Percentiles rank a stretch among this genome's conserved stretches.
Evolutionary conservation across 768 basidiomycete genomes (phyloP).

Genomic region (Mrakia blollopis): DNA sequence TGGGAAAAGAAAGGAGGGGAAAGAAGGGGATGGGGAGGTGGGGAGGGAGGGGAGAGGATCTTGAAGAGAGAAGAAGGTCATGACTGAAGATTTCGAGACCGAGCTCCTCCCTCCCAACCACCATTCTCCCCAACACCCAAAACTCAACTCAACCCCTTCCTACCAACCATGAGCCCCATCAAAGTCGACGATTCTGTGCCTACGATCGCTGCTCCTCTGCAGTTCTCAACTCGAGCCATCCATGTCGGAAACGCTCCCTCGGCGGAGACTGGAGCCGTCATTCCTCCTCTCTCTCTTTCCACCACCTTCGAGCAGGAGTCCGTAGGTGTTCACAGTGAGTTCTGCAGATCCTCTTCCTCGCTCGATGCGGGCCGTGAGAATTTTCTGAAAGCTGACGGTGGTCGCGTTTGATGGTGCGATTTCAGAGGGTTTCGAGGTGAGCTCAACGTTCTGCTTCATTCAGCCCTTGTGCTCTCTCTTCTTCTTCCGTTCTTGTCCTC

Average conservation of each 20-base stretch:
- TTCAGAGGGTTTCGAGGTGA: slow-evolving; percentile 1
- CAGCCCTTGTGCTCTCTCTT: no score
- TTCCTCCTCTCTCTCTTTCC: slow-evolving; percentile 78
- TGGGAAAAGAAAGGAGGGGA: not conserved
- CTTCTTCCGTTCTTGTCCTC: not conserved
- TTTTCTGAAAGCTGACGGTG: not conserved
- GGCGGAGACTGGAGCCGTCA: slow-evolving; percentile 71
- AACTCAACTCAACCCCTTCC: not conserved
- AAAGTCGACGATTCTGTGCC: not conserved
- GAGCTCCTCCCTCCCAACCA: not conserved
- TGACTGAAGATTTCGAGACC: no score
- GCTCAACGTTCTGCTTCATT: not conserved
- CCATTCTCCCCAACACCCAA: not conserved
- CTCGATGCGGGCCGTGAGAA: not conserved
- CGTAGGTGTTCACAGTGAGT: not conserved
- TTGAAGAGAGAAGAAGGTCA: no score
- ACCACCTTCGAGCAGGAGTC: slow-evolving; percentile 83
- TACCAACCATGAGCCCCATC: slow-evolving; percentile 3
- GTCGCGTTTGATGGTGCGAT: no score
- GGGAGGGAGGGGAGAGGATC: not conserved
- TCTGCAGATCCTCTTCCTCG: not conserved
- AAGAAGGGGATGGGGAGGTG: not conserved
- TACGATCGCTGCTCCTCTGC: not conserved
- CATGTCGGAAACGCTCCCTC: slow-evolving; percentile 52
- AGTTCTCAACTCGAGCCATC: slow-evolving; percentile 20